Conservation (phyloP, 768 basidiomycete genomes). For the Roridomyces roridus region DNA sequence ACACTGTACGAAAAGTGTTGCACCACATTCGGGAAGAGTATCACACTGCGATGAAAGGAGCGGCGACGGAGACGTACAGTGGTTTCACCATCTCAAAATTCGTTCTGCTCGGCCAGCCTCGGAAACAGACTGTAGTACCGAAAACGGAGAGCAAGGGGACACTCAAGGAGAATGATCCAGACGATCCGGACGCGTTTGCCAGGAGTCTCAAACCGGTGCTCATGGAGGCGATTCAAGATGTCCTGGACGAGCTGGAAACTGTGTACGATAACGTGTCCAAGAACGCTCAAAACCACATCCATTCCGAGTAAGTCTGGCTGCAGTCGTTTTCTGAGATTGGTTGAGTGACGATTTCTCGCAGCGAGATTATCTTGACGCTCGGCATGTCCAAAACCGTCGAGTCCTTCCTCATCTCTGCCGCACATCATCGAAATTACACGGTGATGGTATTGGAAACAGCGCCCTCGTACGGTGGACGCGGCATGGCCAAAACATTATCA, state of each 20-base stretch:
- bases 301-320: slow-evolving; percentile 90
- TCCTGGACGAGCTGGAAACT: slow-evolving; percentile 94
- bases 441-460: slow-evolving; percentile 96
- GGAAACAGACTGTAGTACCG: slow-evolving; percentile 49
- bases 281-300: slow-evolving; percentile 94
- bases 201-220: slow-evolving; percentile 86
- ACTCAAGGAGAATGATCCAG: slow-evolving; percentile 71
- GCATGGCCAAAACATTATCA: slow-evolving; percentile 84
- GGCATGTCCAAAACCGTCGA: slow-evolving; percentile 96
- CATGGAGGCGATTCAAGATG: slow-evolving; percentile 97
- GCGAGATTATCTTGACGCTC: slow-evolving; percentile 93
- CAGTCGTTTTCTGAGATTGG: not conserved
- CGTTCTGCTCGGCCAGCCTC: slow-evolving; percentile 79
- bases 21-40: slow-evolving; percentile 97
- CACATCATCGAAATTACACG: slow-evolving; percentile 89
- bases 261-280: slow-evolving; percentile 95
- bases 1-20: slow-evolving; percentile 90
- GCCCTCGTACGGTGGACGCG: slow-evolving; percentile 89
- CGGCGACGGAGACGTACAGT: slow-evolving; percentile 41
- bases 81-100: slow-evolving; percentile 83
- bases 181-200: slow-evolving; percentile 83
- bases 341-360: slow-evolving; percentile 38
- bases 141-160: slow-evolving; percentile 61
- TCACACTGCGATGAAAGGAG: slow-evolving; percentile 71
- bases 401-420: slow-evolving; percentile 90